These are phyloP conservation scores for Phycomyces nitens DNA, from an alignment of 192 early-diverging fungal species.

Conservation along the genomic window DNA sequence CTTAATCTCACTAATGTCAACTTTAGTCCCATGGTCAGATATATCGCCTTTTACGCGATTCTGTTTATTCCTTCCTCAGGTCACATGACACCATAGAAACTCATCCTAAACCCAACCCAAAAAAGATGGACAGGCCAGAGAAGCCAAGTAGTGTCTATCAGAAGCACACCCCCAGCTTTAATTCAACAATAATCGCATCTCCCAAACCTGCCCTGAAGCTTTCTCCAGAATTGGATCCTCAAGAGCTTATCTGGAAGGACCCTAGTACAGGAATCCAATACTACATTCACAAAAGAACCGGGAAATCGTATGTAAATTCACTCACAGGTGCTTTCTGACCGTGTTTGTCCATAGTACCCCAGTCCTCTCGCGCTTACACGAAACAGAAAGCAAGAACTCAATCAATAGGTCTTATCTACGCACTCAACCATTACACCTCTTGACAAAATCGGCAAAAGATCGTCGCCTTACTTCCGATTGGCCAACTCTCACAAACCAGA, in stretches of 20 bases:
- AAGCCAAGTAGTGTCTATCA: neutral
- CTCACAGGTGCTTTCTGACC: too few species aligned
- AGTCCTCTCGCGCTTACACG: neutral
- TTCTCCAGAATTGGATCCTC: neutral
- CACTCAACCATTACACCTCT: neutral
- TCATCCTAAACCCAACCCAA: neutral
- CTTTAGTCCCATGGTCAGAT: neutral
- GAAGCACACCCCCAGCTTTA: neutral
- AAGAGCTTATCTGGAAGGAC: conserved; percentile 25
- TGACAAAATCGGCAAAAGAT: neutral
- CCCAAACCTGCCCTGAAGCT: neutral
- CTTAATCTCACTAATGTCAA: neutral
- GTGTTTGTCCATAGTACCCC: too few species aligned
- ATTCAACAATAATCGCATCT: neutral
- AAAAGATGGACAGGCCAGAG: too few species aligned
- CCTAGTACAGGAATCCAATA: conserved; percentile 9
- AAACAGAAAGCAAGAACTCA: neutral
- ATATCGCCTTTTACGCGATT: neutral
- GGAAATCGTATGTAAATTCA: conserved; percentile 37
- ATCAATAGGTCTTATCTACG: neutral
- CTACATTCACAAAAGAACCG: conserved; percentile 36
- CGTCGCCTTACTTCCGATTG: neutral
- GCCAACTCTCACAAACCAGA: neutral
- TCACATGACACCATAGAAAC: neutral
- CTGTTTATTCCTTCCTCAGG: neutral